Evolutionary conservation across 176 grass and related monocot genomes (phyloP), one percentile per base, ranked within the genome.

Genomic region (Alopecurus myosuroides): DNA sequence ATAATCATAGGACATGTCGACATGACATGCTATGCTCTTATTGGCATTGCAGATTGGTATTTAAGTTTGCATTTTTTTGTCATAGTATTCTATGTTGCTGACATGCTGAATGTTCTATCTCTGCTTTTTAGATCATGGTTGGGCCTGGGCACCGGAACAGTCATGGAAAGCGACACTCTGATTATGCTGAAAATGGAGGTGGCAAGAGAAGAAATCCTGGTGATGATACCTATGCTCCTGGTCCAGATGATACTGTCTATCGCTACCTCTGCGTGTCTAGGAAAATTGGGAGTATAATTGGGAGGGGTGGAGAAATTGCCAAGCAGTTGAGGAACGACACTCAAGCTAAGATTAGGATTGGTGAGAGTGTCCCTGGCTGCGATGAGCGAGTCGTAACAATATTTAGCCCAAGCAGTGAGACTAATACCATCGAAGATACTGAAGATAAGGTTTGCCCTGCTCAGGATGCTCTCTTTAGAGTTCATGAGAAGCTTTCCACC

Each of bases 201-300:
- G 80, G 89, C 18, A 97, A 97, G 81, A 91, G 95, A 89, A 92
- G 95, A 80, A 92, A 91, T 89, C 88, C 87, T 49, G 93, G 93
- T 79, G 95, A 93, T 49, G 96, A 93, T 68, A 85, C 88, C 18
- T 97, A 94, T 85, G 81, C 84, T 67, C 95, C 95, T 89, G 95
- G 91, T 78, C 92, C 90, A 42, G 93, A 98, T 60, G 93, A 95
- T 72, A 87, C 88, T 60, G 96, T 95, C 10, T 98, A 90, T 55
- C 93, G 93, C 72, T 98, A 93, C 74, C 89, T 98, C 26, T 98
- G 93, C 17, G 77, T 89, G 23, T 94, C 93, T 77, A 89, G 78
- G 77, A 98, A 95, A 90, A 98, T 98, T 46, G 96, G 96, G 55
- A 95, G 91, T 80, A 98, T 98, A 63, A 91, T 98, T 85, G 96